A percentile compares a stretch with the other conserved stretches of the same genome.
Evolutionary conservation across 345 rosid genomes (phyloP).

Genomic region (Sonneratia alba): DNA sequence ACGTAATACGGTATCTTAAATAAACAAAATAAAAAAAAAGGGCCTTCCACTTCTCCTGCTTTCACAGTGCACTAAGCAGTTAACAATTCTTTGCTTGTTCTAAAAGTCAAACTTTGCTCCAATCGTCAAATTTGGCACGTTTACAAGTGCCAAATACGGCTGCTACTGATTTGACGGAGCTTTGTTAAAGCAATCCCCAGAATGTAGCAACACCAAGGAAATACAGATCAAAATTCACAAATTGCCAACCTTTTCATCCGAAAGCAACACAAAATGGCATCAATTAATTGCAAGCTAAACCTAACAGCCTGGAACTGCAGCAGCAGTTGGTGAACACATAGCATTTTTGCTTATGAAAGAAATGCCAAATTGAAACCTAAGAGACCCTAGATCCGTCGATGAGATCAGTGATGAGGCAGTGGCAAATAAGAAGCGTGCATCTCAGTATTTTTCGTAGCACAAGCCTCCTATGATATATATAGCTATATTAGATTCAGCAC

Average conservation of each 20-base stretch:
- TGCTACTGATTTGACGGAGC: not conserved
- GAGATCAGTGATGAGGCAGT: not conserved
- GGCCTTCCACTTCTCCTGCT: not conserved
- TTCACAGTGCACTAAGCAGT: not conserved
- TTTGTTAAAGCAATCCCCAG: not conserved
- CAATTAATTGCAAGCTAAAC: not conserved
- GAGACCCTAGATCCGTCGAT: not conserved
- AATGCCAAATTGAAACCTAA: not conserved
- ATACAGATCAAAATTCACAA: not conserved
- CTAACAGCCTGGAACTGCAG: not conserved
- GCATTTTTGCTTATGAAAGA: not conserved
- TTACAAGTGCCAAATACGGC: not conserved
- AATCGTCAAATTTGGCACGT: not conserved
- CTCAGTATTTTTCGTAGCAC: not conserved
- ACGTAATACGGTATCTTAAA: no score
- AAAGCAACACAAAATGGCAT: conserved; percentile 20
- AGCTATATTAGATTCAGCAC: not conserved
- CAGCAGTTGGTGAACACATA: not conserved
- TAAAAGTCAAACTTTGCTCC: not conserved
- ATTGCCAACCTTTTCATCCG: conserved; percentile 1
- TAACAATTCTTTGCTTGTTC: not conserved
- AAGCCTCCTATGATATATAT: not conserved
- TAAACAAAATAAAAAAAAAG: not conserved
- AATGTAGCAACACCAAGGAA: conserved; percentile 3
- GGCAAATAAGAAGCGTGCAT: not conserved